Conservation (phyloP, 2,329 filamentous ascomycete genomes). For the Akanthomyces dipterigenus region DNA sequence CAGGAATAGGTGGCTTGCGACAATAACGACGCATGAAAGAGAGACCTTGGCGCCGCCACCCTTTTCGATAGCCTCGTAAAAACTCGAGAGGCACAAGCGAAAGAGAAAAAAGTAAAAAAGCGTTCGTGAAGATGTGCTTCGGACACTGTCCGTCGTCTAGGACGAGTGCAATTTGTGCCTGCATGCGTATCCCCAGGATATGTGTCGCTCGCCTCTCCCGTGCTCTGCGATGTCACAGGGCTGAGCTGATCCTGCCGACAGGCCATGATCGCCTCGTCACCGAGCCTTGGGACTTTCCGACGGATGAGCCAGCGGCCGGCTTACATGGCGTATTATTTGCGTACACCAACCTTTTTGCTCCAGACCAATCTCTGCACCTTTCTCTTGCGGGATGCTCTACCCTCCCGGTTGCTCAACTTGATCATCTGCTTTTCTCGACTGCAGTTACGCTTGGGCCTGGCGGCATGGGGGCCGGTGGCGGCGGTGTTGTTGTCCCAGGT, state of each 20-base stretch:
- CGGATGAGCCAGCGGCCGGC: background rate
- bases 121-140: background rate
- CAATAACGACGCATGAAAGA: background rate
- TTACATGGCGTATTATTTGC: background rate
- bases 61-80: background rate
- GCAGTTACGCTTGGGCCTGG: slow-evolving; percentile 1
- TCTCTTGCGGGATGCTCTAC: background rate
- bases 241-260: slow-evolving; percentile 2
- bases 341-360: background rate
- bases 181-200: background rate
- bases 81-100: background rate
- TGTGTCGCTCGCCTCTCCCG: background rate
- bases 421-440: background rate
- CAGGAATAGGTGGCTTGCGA: background rate
- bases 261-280: background rate
- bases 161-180: background rate
- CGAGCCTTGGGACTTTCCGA: background rate
- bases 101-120: background rate
- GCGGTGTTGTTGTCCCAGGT: slow-evolving; percentile 8
- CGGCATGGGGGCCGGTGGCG: slow-evolving; percentile 9
- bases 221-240: background rate
- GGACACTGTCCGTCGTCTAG: background rate
- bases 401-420: background rate
- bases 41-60: background rate
- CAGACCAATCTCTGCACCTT: background rate